A percentile compares a stretch with the other conserved stretches of the same genome.
Conservation (phyloP, 164 flowering plant genomes). For the Vitis rotundifolia region DNA sequence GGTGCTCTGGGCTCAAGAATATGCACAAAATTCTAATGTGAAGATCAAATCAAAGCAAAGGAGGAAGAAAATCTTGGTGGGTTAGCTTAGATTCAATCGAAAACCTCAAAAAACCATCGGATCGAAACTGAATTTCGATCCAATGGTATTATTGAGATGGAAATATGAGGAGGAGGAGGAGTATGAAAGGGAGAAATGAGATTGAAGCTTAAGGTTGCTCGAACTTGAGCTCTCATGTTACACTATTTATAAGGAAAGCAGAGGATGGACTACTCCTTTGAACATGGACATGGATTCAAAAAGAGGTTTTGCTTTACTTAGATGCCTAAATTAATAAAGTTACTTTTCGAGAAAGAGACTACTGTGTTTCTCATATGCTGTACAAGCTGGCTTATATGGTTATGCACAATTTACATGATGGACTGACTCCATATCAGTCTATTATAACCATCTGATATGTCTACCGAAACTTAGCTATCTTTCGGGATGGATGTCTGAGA, state of each 20-base stretch:
- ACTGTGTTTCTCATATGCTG: slow-evolving; percentile 10
- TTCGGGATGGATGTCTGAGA: neutral
- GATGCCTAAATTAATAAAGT: slow-evolving; percentile 26
- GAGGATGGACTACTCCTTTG: slow-evolving; percentile 18
- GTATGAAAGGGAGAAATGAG: slow-evolving; percentile 3
- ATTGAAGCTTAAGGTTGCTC: slow-evolving; percentile 25
- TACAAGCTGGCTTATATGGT: slow-evolving; percentile 14
- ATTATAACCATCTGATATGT: slow-evolving; percentile 4
- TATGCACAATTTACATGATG: too few species aligned
- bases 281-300: slow-evolving; percentile 28
- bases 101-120: slow-evolving; percentile 14
- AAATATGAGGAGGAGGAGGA: neutral
- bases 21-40: neutral
- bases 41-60: too few species aligned
- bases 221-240: slow-evolving; percentile 23
- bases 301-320: slow-evolving; percentile 26
- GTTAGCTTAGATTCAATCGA: neutral
- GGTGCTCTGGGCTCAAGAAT: too few species aligned
- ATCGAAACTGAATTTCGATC: slow-evolving; percentile 18
- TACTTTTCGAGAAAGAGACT: slow-evolving; percentile 27
- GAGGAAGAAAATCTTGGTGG: neutral
- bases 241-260: slow-evolving; percentile 41
- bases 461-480: neutral
- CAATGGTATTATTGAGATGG: slow-evolving; percentile 9
- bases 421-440: too few species aligned